These are phyloP conservation scores for Cystobasidium slooffiae DNA, from an alignment of 1,284 basidiomycete genomes.

Conservation along the genomic window DNA sequence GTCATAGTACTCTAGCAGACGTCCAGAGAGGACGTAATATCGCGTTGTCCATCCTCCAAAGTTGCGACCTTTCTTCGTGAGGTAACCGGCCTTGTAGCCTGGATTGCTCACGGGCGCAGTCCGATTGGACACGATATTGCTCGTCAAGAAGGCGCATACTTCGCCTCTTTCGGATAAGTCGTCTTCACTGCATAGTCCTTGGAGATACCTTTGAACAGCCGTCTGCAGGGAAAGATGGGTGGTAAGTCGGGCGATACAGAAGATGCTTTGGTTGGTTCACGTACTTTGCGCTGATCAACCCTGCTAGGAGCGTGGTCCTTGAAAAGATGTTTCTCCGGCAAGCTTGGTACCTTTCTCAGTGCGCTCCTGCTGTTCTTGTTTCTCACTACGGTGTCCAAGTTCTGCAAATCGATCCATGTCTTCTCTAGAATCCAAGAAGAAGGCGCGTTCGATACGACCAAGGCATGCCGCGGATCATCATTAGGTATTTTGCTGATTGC, in stretches of 20 bases:
- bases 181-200: conserved; percentile 70
- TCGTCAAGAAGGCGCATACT: conserved; percentile 87
- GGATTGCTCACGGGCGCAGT: conserved; percentile 62
- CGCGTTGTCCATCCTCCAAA: conserved; percentile 93
- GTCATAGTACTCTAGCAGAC: conserved; percentile 88
- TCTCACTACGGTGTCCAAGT: conserved; percentile 68
- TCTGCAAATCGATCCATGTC: conserved; percentile 85
- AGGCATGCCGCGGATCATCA: conserved; percentile 55
- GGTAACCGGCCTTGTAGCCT: conserved; percentile 86
- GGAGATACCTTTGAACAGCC: conserved; percentile 83
- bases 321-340: conserved; percentile 93
- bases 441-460: conserved; percentile 66
- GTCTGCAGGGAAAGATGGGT: conserved; percentile 60
- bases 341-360: conserved; percentile 71
- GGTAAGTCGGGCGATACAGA: conserved; percentile 34
- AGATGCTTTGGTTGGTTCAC: conserved; percentile 53
- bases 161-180: conserved; percentile 87
- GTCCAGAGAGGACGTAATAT: conserved; percentile 90
- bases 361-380: conserved; percentile 69
- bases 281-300: conserved; percentile 89
- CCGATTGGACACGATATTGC: conserved; percentile 75
- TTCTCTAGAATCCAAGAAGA: conserved; percentile 90
- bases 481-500: conserved; percentile 58
- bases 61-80: conserved; percentile 95
- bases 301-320: conserved; percentile 95